phyloP scores from a whole-genome alignment of 2,329 filamentous ascomycete genomes.

The Ceratocystis lukuohia region DNA sequence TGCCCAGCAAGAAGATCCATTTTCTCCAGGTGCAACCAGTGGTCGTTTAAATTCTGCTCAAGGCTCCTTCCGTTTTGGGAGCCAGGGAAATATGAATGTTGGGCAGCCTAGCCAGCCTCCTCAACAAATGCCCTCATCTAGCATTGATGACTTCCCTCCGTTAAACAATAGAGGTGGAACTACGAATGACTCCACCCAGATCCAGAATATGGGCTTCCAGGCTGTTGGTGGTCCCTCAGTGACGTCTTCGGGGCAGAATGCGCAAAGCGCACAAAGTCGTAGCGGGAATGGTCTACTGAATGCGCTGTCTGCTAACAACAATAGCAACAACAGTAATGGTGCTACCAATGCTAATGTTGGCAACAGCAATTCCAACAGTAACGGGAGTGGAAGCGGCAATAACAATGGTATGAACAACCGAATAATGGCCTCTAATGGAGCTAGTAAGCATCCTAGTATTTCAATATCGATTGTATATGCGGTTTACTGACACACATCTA shows the following conservation, averaged over 20 bases:
- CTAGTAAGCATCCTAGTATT: not conserved
- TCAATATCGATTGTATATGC: not conserved
- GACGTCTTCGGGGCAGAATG: constrained; percentile 25
- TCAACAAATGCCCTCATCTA: constrained; percentile 35
- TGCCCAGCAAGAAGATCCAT: constrained; percentile 36
- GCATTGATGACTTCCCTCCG: constrained; percentile 49
- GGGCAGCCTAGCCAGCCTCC: constrained; percentile 22
- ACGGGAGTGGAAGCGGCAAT: not conserved
- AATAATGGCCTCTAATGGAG: not conserved
- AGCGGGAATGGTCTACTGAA: constrained; percentile 49
- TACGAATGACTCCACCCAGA: constrained; percentile 30
- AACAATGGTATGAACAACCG: not conserved
- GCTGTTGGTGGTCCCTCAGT: constrained; percentile 2
- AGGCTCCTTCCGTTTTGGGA: constrained; percentile 38
- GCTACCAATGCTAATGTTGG: not conserved
- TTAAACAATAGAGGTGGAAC: constrained; percentile 44
- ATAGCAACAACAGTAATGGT: not conserved
- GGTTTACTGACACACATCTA: not conserved
- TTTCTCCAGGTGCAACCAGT: constrained; percentile 37
- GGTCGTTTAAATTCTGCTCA: constrained; percentile 10
- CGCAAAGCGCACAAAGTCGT: constrained; percentile 28
- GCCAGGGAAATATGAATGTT: constrained; percentile 26
- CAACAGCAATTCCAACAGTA: not conserved
- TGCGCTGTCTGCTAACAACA: constrained; percentile 45
- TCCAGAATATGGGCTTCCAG: constrained; percentile 11